These are phyloP conservation scores for Neurospora discreta DNA, from an alignment of 495 filamentous ascomycete species.

Conservation along the genomic window DNA sequence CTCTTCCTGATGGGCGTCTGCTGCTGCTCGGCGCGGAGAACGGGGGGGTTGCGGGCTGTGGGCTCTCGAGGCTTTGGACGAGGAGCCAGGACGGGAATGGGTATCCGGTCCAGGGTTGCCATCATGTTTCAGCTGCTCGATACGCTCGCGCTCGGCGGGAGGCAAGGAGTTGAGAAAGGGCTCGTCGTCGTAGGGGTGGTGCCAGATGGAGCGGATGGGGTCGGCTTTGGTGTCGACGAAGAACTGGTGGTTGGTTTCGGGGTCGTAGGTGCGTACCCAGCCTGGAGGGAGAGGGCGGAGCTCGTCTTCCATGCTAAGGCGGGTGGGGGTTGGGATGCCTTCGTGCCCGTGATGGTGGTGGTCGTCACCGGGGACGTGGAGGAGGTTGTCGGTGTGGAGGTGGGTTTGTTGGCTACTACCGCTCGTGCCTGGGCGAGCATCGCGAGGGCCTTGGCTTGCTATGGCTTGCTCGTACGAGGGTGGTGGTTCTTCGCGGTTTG, in stretches of 20 bases:
- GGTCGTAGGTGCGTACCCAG: conserved; percentile 21
- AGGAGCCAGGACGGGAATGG: neutral
- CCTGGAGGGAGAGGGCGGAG: conserved; percentile 16
- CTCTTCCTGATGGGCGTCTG: too few relatives aligned
- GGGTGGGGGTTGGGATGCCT: conserved; percentile 16
- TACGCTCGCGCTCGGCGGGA: neutral
- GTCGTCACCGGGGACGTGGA: neutral
- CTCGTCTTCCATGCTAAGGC: conserved; percentile 24
- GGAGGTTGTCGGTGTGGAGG: neutral
- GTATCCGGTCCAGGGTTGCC: neutral
- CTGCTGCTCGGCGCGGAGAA: neutral
- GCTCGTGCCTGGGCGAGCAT: neutral
- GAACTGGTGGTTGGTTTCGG: conserved; percentile 20
- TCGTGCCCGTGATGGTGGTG: neutral
- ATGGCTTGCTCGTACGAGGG: conserved; percentile 13
- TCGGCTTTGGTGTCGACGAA: conserved; percentile 20
- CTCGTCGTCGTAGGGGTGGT: conserved; percentile 22
- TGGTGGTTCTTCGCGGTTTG: conserved; percentile 2
- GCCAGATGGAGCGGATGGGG: conserved; percentile 21
- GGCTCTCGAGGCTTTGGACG: neutral
- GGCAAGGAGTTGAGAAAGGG: conserved; percentile 8
- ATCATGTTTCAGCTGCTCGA: neutral
- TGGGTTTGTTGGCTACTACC: neutral
- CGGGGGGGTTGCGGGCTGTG: neutral
- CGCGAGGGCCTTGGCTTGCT: neutral